Evolutionary conservation across 2,329 filamentous ascomycete species (phyloP), one percentile per base, ranked within the genome.

Genomic region (Xylariaceae sp.): DNA sequence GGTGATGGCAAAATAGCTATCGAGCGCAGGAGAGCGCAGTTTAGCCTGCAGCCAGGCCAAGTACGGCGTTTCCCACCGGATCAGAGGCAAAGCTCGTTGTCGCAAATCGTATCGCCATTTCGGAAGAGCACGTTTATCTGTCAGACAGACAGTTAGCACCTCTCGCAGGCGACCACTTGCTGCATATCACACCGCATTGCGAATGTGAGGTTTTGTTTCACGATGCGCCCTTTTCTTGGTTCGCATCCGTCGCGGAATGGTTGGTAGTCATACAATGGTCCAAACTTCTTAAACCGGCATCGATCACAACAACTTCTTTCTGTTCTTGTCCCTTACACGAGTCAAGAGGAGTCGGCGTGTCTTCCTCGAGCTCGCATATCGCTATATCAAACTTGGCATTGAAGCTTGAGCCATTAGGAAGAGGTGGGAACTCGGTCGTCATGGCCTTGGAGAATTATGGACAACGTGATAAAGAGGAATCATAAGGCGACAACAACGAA

Each of bases 1-100:
- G 0, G 92, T 96, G 65, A 95, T 90, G 54, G 94, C 93, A 75
- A 99, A 99, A 78, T 97, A 99, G 63, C 90, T 90, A 75, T 99
- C 94, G 69, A 97, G 86, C 7, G 89, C 83, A 0, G 91, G 90
- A 17, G 90, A 88, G 70, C 93, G 89, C 72, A 93, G 75, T 72
- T 80, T 85, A 66, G 87, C 82, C 80, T 99, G 94, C 71, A 96
- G 78, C 77, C 84, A 88, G 59, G 93, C 93, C 15, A 99, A 86
- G 75, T 96, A 94, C 1, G 92, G 93, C 35, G 94, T 99, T 78
- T 99, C 94, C 88, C 88, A 92, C 73, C 94, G 87, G 58, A 97
- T 86, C 60, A 97, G 81, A 63, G 93, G 93, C 60, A 99, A 86
- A 60, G 93, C 80, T 67, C 79, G 80, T 73, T 96, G 88, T 73